phyloP scores from a whole-genome alignment of 2,329 filamentous ascomycete genomes.

The Colletotrichum sp. region DNA sequence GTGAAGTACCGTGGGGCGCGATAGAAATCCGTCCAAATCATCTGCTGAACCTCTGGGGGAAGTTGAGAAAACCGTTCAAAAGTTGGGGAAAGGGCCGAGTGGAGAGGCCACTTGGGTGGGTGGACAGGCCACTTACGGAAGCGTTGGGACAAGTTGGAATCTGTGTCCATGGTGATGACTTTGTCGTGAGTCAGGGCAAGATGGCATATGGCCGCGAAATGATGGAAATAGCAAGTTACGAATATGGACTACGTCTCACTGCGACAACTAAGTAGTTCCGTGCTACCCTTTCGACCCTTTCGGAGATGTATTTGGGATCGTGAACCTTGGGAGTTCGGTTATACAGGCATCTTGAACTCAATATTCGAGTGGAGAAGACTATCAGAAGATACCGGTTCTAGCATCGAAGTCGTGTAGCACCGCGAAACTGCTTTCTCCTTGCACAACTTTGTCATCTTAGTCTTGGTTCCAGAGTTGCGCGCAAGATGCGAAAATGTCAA shows the following conservation, averaged over 20 bases:
- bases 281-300: neutral
- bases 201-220: rapidly evolving
- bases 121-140: no score
- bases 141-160: no score
- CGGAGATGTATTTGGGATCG: neutral
- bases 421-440: no score
- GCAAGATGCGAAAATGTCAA: no score
- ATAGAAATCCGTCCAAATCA: neutral
- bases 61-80: neutral
- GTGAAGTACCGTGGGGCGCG: neutral
- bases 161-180: neutral
- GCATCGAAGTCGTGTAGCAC: no score
- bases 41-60: neutral
- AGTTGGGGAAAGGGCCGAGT: neutral
- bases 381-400: no score
- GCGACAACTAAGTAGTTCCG: rapidly evolving
- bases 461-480: no score
- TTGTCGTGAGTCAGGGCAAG: rapidly evolving
- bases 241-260: neutral
- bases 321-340: neutral
- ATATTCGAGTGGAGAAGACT: no score
- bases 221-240: neutral
- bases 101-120: no score
- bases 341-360: no score
- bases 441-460: no score